Conservation (phyloP, 2,329 filamentous ascomycete species). For the Ophiosphaerella narmari region DNA sequence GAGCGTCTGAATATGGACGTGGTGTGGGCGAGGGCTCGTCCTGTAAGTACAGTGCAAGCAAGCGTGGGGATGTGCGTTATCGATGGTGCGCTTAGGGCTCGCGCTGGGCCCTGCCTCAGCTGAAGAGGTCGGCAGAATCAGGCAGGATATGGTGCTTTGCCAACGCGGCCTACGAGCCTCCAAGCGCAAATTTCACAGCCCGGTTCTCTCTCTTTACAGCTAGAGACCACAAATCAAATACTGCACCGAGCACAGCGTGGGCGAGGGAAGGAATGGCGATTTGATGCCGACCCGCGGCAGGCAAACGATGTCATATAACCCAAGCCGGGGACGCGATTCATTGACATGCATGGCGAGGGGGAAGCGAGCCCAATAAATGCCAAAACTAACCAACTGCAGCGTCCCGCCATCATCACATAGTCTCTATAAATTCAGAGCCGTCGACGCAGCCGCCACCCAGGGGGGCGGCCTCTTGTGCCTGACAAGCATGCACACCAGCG, state of each 20-base stretch:
- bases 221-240: too few relatives aligned
- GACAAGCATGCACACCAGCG: constrained; percentile 14
- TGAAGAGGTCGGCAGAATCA: not conserved
- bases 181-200: too few relatives aligned
- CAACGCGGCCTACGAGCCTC: too few relatives aligned
- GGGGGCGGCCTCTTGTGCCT: constrained; percentile 17
- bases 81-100: constrained; percentile 16
- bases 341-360: constrained; percentile 15
- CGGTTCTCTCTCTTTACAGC: too few relatives aligned
- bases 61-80: constrained; percentile 20
- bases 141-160: too few relatives aligned
- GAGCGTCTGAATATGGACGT: constrained; percentile 8
- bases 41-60: constrained; percentile 9
- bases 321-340: constrained; percentile 18
- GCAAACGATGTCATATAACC: constrained; percentile 18
- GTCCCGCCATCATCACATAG: not conserved
- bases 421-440: too few relatives aligned
- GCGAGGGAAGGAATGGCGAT: constrained; percentile 3
- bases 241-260: not conserved
- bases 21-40: constrained; percentile 16
- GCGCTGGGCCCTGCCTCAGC: constrained; percentile 11
- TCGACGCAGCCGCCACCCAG: too few relatives aligned
- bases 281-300: constrained; percentile 10
- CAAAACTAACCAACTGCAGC: not conserved
- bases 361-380: constrained; percentile 16